Percentiles rank a stretch among this genome's conserved stretches.
Conservation (phyloP, 2,329 filamentous ascomycete species). For the Xylariaceae sp. region DNA sequence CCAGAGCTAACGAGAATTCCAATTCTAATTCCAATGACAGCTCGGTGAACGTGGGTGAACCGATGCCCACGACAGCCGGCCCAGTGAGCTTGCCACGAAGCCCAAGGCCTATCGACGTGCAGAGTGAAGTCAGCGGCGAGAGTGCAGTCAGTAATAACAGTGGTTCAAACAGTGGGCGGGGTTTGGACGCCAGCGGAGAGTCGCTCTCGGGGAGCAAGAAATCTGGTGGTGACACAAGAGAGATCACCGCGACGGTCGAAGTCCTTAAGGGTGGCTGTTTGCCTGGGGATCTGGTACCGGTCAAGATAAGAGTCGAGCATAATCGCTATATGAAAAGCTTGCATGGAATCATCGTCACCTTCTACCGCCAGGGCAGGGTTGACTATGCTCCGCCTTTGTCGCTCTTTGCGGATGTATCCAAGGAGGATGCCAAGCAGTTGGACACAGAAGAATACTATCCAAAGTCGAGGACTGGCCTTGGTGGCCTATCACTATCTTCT, state of each 20-base stretch:
- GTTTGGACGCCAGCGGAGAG: constrained; percentile 41
- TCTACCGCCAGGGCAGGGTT: constrained; percentile 87
- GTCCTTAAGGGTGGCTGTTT: constrained; percentile 78
- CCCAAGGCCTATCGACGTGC: constrained; percentile 30
- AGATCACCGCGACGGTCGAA: constrained; percentile 83
- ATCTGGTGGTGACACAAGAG: constrained; percentile 61
- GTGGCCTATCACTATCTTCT: constrained; percentile 80
- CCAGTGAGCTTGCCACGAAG: constrained; percentile 33
- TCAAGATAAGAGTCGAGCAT: constrained; percentile 80
- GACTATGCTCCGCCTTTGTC: constrained; percentile 63
- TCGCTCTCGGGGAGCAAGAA: constrained; percentile 45
- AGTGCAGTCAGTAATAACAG: constrained; percentile 65
- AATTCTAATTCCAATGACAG: constrained; percentile 37
- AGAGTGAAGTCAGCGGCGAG: constrained; percentile 68
- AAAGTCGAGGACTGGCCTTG: constrained; percentile 79
- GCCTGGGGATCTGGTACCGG: constrained; percentile 75
- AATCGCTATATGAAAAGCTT: constrained; percentile 86
- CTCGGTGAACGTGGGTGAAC: constrained; percentile 36
- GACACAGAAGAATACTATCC: constrained; percentile 84
- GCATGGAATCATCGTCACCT: constrained; percentile 86
- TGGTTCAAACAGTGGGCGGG: constrained; percentile 49
- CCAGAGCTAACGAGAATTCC: constrained; percentile 31
- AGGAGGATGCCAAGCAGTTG: constrained; percentile 61
- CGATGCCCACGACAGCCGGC: constrained; percentile 27
- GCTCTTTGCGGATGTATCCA: constrained; percentile 49